Evolutionary conservation across 768 basidiomycete species (phyloP).

Genomic region (Termitomyces sp.): DNA sequence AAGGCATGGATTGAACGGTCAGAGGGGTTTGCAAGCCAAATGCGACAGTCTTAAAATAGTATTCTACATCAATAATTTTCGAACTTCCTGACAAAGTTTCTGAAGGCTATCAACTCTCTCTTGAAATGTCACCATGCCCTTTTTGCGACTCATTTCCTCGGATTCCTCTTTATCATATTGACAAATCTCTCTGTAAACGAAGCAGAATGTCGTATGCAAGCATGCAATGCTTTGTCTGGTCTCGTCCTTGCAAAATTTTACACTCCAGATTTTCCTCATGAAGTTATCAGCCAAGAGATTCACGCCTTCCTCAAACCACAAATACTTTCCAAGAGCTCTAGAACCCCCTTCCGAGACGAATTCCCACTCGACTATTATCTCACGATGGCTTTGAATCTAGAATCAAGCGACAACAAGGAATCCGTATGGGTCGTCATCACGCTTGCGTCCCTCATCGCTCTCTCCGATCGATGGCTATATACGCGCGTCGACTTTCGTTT

Average conservation of each 20-base stretch:
- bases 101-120: constrained; percentile 29
- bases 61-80: not conserved
- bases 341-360: constrained; percentile 1
- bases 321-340: constrained; percentile 3
- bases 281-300: constrained; percentile 20
- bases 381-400: constrained; percentile 20
- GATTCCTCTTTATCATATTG: constrained; percentile 39
- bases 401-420: constrained; percentile 18
- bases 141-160: constrained; percentile 43
- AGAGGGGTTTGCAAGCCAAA: constrained; percentile 27
- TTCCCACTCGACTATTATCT: constrained; percentile 22
- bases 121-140: constrained; percentile 35
- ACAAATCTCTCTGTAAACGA: constrained; percentile 23
- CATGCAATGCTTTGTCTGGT: constrained; percentile 53
- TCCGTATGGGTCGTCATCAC: constrained; percentile 41
- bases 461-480: constrained; percentile 41
- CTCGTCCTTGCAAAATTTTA: constrained; percentile 40
- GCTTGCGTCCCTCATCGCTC: constrained; percentile 40
- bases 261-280: constrained; percentile 16
- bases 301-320: constrained; percentile 22
- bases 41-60: constrained; percentile 28
- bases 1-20: constrained; percentile 26
- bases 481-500: constrained; percentile 32
- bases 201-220: constrained; percentile 35
- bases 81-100: not conserved